Conservation (phyloP, 495 filamentous ascomycete genomes). For the Ascobolus immersus region DNA sequence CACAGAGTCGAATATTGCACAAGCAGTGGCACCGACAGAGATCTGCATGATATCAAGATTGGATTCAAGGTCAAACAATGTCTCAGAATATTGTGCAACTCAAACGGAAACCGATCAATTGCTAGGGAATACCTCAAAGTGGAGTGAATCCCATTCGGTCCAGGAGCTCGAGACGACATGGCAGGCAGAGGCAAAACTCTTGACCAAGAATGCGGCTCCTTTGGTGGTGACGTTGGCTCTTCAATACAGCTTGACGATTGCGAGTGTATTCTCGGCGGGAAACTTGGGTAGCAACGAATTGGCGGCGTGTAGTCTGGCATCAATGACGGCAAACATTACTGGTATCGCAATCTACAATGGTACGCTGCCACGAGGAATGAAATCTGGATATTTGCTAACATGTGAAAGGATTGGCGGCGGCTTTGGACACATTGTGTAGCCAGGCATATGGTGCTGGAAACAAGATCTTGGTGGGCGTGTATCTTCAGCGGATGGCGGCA, state of each 20-base stretch:
- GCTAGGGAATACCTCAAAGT: too few species aligned
- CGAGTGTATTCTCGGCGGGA: conserved; percentile 41
- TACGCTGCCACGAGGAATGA: background rate
- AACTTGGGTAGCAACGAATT: conserved; percentile 35
- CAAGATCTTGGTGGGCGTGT: conserved; percentile 42
- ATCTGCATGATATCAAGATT: too few species aligned
- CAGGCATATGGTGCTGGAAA: conserved; percentile 50
- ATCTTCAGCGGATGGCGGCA: conserved; percentile 42
- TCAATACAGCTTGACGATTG: conserved; percentile 45
- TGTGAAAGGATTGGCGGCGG: conserved; percentile 34
- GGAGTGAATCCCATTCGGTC: too few species aligned
- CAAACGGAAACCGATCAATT: too few species aligned
- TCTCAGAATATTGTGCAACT: too few species aligned
- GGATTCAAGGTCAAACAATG: too few species aligned
- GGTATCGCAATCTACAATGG: conserved; percentile 43
- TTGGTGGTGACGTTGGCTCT: conserved; percentile 43
- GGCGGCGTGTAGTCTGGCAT: conserved; percentile 39
- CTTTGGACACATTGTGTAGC: conserved; percentile 45
- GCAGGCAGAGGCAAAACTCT: too few species aligned
- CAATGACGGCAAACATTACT: conserved; percentile 49
- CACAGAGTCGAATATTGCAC: too few species aligned
- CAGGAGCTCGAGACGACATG: too few species aligned
- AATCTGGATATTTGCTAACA: conserved; percentile 1
- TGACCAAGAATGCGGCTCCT: conserved; percentile 29
- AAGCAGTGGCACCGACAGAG: too few species aligned